Evolutionary conservation across 345 rosid genomes (phyloP), one percentile per base, ranked within the genome.

Genomic region (Anacardium occidentale): DNA sequence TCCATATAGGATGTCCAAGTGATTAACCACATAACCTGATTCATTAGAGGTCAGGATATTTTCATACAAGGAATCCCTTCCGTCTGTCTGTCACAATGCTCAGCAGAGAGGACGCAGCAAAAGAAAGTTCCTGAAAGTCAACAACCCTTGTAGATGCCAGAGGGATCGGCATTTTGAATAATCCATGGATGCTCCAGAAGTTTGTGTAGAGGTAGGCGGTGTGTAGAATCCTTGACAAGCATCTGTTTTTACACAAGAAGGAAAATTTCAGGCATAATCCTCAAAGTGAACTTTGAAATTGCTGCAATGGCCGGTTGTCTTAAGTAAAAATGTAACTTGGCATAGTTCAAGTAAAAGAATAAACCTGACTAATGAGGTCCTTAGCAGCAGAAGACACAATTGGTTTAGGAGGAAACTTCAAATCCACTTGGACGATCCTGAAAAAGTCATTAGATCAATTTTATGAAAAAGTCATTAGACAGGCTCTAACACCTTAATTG

Each of bases 141-240:
- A 71, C 81, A 92, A 71, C 75, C 69, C 80, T 81, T 89, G 68
- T 90, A 91, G 74, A 89, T 75, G 42, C 99, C 98, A 26, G 95
- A 87, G 48, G 98, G 96, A 74, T 96, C 98, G 9, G 96, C 96
- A 68, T 96, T 93, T 74, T 93, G 98, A 70, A 88, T 82, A 72
- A 96, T 90, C 99, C 98, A 96, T 0, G 98, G 93, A 74, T 96
- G 99, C 87, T 93, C 96, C 4, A 96, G 92, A 73, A 96, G 87
- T 76, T 89, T 96, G 78, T 90, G 95, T 26, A 93, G 57, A 21
- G 97, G 97, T 76, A 96, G 78, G 59, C 99, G 98, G 74, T 83
- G 68, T 0, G 86, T 74, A 66, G 93, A 88, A 26, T 91, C 98
- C 96, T 90, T 96, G 67, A 91, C 93, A 62, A 96, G 99, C 98